A percentile compares a stretch with the other conserved stretches of the same genome.
These are phyloP conservation scores for Macaranga tanarius DNA, from an alignment of 441 rosid genomes.

Conservation along the genomic window DNA sequence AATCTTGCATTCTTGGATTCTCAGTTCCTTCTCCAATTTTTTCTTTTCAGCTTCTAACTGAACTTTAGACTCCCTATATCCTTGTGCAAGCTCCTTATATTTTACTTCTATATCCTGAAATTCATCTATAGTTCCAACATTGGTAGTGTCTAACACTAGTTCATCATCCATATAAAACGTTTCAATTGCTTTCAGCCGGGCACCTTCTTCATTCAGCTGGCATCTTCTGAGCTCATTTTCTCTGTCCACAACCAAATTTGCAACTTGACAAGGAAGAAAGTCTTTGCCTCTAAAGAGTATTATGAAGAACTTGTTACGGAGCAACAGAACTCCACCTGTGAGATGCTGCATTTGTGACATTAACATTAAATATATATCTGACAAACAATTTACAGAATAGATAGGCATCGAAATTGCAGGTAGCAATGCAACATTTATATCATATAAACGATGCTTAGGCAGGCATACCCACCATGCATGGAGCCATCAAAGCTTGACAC, in stretches of 20 bases:
- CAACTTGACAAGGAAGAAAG: conserved; percentile 59
- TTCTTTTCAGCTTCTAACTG: conserved; percentile 54
- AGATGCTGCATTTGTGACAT: conserved; percentile 49
- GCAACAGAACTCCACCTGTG: conserved; percentile 77
- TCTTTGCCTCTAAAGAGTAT: conserved; percentile 85
- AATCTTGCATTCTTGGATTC: conserved; percentile 61
- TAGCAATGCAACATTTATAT: not conserved
- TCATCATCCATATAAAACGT: conserved; percentile 38
- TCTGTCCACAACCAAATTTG: conserved; percentile 55
- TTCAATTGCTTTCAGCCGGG: conserved; percentile 50
- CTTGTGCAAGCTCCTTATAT: conserved; percentile 35
- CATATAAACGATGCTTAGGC: not conserved
- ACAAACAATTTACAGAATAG: not conserved
- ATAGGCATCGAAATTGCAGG: conserved; percentile 1
- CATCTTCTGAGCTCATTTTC: conserved; percentile 57
- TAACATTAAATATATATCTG: conserved; percentile 15
- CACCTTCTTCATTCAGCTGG: conserved; percentile 65
- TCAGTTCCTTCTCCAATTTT: conserved; percentile 52
- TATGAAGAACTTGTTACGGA: conserved; percentile 69
- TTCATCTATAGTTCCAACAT: conserved; percentile 66
- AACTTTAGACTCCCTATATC: conserved; percentile 36
- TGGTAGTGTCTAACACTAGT: conserved; percentile 38
- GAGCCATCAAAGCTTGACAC: not conserved
- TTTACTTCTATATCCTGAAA: conserved; percentile 50
- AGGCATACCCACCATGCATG: not conserved